Percentiles rank a stretch among this genome's conserved stretches.
Conservation (phyloP, 164 flowering plant species). For the Vitis labrusca region DNA sequence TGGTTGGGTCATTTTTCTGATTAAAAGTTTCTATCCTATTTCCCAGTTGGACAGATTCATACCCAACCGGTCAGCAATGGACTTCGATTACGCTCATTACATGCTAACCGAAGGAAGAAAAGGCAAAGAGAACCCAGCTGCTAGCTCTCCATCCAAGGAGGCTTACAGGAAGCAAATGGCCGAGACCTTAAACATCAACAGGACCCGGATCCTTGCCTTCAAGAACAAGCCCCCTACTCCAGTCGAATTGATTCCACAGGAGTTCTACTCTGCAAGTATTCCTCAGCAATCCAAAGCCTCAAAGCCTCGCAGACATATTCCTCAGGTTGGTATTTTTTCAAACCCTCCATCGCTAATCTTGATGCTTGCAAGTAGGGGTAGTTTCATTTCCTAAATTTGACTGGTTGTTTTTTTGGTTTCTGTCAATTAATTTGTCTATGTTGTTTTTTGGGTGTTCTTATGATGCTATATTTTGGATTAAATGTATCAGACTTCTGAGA, state of each 20-base stretch:
- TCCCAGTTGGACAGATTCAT: conserved; percentile 23
- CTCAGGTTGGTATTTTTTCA: conserved; percentile 6
- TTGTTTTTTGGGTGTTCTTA: neutral
- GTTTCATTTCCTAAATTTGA: neutral
- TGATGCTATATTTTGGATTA: too few relatives aligned
- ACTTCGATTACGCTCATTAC: conserved; percentile 15
- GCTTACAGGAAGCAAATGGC: conserved; percentile 12
- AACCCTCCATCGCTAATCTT: too few relatives aligned
- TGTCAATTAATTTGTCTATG: neutral
- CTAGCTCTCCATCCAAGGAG: neutral
- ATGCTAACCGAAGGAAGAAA: conserved; percentile 16
- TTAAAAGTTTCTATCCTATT: neutral
- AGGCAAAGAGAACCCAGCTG: conserved; percentile 7
- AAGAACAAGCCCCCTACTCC: conserved; percentile 21
- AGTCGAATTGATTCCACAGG: conserved; percentile 11
- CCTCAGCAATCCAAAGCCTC: conserved; percentile 6
- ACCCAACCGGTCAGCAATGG: conserved; percentile 21
- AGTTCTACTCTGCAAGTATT: neutral
- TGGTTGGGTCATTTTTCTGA: too few relatives aligned
- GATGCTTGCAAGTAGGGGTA: too few relatives aligned
- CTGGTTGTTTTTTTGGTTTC: neutral
- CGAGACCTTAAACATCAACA: conserved; percentile 21
- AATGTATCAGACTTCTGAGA: conserved; percentile 12
- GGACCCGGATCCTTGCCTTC: conserved; percentile 19
- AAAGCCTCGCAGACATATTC: conserved; percentile 17